These are phyloP conservation scores for Lippia alba DNA, from an alignment of 305 asterid species.

Conservation along the genomic window DNA sequence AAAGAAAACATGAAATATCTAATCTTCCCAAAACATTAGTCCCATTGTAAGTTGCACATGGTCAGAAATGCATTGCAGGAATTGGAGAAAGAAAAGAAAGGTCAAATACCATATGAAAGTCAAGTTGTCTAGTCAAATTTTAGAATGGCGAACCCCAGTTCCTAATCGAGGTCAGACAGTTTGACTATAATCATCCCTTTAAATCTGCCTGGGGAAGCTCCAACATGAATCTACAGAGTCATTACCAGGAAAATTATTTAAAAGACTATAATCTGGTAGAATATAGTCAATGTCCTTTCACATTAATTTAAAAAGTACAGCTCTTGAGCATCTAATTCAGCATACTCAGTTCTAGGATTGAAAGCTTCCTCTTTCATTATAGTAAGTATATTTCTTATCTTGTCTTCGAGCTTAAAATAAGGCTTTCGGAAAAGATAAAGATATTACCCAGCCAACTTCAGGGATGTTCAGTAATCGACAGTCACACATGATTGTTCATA, in stretches of 20 bases:
- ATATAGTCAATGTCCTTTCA: not conserved
- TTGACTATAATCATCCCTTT: no score
- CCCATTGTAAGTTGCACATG: not conserved
- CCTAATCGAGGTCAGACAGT: no score
- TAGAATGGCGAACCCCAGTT: constrained; percentile 1
- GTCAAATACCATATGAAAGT: not conserved
- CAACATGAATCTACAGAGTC: not conserved
- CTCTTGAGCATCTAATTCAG: not conserved
- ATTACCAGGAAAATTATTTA: not conserved
- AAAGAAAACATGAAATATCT: not conserved
- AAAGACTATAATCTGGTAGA: not conserved
- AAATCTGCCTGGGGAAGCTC: not conserved
- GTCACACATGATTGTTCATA: not conserved
- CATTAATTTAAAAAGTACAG: not conserved
- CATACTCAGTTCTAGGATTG: not conserved
- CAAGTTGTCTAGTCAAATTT: not conserved
- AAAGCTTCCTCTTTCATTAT: constrained; percentile 7
- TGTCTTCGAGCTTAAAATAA: not conserved
- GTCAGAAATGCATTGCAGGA: not conserved
- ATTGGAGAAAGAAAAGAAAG: no score
- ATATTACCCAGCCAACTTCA: not conserved
- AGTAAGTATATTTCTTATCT: not conserved
- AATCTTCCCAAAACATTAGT: not conserved
- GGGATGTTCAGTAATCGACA: not conserved
- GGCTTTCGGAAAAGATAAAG: not conserved